Percentiles rank a stretch among this genome's conserved stretches.
Evolutionary conservation across 2,329 filamentous ascomycete species (phyloP).

Genomic region (Fusarium sublunatum): DNA sequence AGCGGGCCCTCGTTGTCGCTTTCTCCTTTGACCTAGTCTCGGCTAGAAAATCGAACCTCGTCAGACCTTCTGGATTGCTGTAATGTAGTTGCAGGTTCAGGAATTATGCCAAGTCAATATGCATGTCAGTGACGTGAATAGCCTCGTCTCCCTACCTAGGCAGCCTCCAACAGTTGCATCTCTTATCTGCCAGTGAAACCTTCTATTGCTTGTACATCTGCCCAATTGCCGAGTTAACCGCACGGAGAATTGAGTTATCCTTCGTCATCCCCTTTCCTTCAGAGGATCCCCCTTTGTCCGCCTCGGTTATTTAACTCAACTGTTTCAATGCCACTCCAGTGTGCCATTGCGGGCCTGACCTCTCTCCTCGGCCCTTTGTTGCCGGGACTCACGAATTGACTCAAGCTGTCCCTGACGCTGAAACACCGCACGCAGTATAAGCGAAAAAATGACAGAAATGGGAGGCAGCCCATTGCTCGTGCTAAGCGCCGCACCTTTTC

Average conservation of each 20-base stretch:
- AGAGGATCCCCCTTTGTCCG: slow-evolving; percentile 9
- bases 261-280: slow-evolving; percentile 13
- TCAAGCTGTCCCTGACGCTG: slow-evolving; percentile 5
- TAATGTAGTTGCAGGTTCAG: slow-evolving; percentile 1
- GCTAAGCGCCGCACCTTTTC: background rate
- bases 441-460: slow-evolving; percentile 22
- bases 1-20: no score
- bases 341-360: slow-evolving; percentile 10
- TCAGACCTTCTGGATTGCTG: background rate
- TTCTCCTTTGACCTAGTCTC: slow-evolving; percentile 5
- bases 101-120: slow-evolving; percentile 13
- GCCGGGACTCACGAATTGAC: slow-evolving; percentile 23
- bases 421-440: slow-evolving; percentile 11
- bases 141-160: background rate
- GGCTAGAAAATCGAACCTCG: background rate
- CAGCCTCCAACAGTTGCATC: background rate
- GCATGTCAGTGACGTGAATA: slow-evolving; percentile 2
- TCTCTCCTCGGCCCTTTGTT: slow-evolving; percentile 23
- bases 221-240: slow-evolving; percentile 27
- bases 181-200: no score
- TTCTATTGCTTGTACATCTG: background rate
- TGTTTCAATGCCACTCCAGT: slow-evolving; percentile 3
- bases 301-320: background rate
- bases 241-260: background rate
- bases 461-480: background rate